Evolutionary conservation across 805 yeast species (phyloP), one percentile per base, ranked within the genome.

Genomic region (Schwanniomyces polymorphus): DNA sequence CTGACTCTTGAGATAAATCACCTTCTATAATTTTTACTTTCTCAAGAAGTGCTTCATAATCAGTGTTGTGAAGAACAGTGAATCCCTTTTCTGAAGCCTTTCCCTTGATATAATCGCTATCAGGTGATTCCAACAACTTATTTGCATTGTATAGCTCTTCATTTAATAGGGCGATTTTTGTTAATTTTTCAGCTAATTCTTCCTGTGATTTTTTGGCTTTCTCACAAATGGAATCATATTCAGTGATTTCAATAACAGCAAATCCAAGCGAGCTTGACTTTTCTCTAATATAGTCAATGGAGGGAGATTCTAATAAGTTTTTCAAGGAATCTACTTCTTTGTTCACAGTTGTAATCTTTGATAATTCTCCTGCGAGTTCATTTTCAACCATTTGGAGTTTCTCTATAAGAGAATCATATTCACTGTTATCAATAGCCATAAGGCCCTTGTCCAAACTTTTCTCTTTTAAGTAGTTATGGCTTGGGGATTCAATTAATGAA

Each of bases 271-370:
- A 17, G 4, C 27, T 42, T 7, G 61, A 60, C 33, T 58, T 61
- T 12, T 51, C 53, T 35, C 49, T 51, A 21, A 64, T 48, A 29
- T 59, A 56, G 7, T 64, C 71, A n/a, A 59, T 52, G 11, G 68
- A 57, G 3, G 81, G 80, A 9, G 57, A 49, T 1, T 52, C 53
- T 28, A 46, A 26, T 14, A 39, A 41, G 34, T 41, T 48, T 12
- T 10, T 11, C 16, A 23, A 21, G 4, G 5, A 5, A 34, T 12
- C 38, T 12, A 16, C 18, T 34, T 34, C 38, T 16, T n/a, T 10
- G 21, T 16, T 21, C 10, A 38, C 38, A 5, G 29, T 31, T 41
- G 7, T 10, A 16, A 43, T 31, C 35, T 45, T 28, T 28, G 54
- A 50, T 10, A 34, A 21, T 38, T 38, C 31, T 14, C 3, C 23